A percentile compares a stretch with the other conserved stretches of the same genome.
Conservation (phyloP, 495 filamentous ascomycete species). For the Xylaria venustula region DNA sequence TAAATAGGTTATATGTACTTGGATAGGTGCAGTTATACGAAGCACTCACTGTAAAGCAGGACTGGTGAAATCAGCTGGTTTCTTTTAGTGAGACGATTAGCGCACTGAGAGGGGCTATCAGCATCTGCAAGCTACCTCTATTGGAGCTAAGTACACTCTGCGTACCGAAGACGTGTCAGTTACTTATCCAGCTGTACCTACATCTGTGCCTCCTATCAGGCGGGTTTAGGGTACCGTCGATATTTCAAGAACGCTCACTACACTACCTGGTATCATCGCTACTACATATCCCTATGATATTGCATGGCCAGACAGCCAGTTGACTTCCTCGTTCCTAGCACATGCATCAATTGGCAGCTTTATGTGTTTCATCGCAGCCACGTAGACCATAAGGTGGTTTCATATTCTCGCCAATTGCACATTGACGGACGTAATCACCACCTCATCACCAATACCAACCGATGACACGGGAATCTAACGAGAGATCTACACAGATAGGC, state of each 20-base stretch:
- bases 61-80: background rate
- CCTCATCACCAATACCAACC: background rate
- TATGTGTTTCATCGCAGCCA: conserved; percentile 8
- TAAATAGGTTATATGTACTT: too few species aligned
- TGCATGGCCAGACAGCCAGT: background rate
- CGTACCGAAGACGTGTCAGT: too few species aligned
- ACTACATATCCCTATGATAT: too few species aligned
- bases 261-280: too few species aligned
- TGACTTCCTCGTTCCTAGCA: conserved; percentile 2
- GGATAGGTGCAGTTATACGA: background rate
- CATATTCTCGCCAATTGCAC: background rate
- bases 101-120: background rate
- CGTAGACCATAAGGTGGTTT: conserved; percentile 1
- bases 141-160: too few species aligned
- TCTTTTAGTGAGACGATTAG: background rate
- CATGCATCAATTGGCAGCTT: background rate
- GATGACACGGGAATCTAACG: background rate
- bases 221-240: too few species aligned
- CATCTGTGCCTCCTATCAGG: too few species aligned
- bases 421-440: too few species aligned
- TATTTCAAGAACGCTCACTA: too few species aligned
- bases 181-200: too few species aligned
- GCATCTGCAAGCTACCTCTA: too few species aligned
- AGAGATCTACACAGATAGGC: background rate
- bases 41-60: background rate